Conservation (phyloP, 495 filamentous ascomycete species). For the Immersiella caudata region DNA sequence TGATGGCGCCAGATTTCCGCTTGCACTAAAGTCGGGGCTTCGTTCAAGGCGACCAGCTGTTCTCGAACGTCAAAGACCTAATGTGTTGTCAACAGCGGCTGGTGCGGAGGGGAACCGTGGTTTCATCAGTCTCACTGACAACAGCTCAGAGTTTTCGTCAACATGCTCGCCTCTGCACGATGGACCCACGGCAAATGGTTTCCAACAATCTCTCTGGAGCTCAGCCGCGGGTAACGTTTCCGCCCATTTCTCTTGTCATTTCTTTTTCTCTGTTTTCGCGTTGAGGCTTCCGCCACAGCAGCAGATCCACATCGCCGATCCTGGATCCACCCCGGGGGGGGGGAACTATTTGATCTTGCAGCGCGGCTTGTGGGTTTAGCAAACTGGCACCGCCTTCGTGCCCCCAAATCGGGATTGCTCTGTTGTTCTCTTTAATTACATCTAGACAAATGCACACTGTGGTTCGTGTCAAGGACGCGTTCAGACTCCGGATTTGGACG, state of each 20-base stretch:
- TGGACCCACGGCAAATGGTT: not conserved
- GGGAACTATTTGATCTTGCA: not conserved
- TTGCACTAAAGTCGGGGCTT: not conserved
- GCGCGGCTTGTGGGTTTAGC: not conserved
- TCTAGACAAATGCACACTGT: not conserved
- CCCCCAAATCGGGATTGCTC: not conserved
- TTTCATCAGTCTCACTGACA: not conserved
- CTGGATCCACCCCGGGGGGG: not conserved
- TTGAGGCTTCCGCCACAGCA: not conserved
- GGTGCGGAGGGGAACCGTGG: not conserved
- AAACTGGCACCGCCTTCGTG: not conserved
- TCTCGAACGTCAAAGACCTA: not conserved
- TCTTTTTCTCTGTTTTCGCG: not conserved
- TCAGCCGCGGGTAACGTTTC: not conserved
- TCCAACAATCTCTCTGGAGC: not conserved
- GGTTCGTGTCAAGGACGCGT: constrained; percentile 9
- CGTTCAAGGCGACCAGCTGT: not conserved
- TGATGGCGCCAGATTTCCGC: constrained; percentile 1
- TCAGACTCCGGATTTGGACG: not conserved
- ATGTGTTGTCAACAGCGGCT: not conserved
- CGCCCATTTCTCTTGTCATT: not conserved
- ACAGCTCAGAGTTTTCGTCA: not conserved
- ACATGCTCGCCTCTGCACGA: not conserved
- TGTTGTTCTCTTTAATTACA: not conserved
- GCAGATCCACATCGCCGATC: not conserved